These are phyloP conservation scores for Psilocybe cyanescens DNA, from an alignment of 768 basidiomycete genomes.

Conservation along the genomic window DNA sequence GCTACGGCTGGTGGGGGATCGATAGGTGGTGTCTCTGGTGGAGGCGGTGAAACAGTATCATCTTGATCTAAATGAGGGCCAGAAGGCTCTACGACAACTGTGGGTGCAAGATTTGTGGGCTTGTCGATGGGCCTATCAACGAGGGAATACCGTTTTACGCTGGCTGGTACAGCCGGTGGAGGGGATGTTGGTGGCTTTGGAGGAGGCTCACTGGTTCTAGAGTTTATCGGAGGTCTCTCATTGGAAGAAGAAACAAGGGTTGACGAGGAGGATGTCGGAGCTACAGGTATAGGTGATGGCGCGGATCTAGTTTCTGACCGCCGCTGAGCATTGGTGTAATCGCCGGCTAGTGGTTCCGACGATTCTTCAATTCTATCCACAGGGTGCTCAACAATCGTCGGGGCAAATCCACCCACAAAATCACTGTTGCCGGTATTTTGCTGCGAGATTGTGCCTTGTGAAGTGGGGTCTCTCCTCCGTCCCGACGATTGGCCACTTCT, in stretches of 20 bases:
- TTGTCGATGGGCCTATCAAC: constrained; percentile 65
- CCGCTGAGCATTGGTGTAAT: constrained; percentile 21
- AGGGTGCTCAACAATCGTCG: constrained; percentile 32
- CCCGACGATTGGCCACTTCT: constrained; percentile 44
- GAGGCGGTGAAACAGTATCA: constrained; percentile 35
- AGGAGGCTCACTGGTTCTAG: constrained; percentile 20
- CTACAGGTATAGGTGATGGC: constrained; percentile 7
- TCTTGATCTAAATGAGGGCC: constrained; percentile 42
- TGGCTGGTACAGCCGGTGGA: constrained; percentile 56
- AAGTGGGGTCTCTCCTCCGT: constrained; percentile 35
- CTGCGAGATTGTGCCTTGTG: constrained; percentile 25
- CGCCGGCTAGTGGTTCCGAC: constrained; percentile 15
- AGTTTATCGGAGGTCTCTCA: constrained; percentile 10
- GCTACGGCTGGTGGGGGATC: constrained; percentile 65
- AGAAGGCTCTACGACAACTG: constrained; percentile 57
- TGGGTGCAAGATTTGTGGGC: constrained; percentile 41
- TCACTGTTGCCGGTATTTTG: constrained; percentile 35
- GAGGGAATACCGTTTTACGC: constrained; percentile 79
- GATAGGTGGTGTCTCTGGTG: constrained; percentile 29
- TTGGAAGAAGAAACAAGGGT: constrained; percentile 15
- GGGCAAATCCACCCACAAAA: constrained; percentile 58
- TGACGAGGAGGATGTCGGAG: constrained; percentile 12
- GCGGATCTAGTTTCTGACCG: constrained; percentile 19
- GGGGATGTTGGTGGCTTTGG: constrained; percentile 30
- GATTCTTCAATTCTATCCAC: constrained; percentile 20